Conservation (phyloP, 441 rosid species). For the Populus tomentosa region DNA sequence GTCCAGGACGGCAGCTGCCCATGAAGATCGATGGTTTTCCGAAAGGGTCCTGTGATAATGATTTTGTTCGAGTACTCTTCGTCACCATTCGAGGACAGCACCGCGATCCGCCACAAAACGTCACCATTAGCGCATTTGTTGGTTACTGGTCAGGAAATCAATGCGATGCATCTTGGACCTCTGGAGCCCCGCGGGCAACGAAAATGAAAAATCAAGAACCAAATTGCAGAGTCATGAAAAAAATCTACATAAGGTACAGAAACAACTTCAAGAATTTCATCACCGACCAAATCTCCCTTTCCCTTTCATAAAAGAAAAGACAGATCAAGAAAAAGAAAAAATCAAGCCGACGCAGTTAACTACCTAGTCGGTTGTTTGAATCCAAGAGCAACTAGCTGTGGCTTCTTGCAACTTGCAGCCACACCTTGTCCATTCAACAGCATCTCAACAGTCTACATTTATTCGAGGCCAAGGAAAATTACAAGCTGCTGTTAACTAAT, state of each 20-base stretch:
- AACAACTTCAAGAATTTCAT: neutral
- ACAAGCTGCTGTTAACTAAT: constrained; percentile 2
- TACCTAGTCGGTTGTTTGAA: neutral
- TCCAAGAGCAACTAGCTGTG: neutral
- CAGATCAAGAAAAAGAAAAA: neutral
- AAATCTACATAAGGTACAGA: neutral
- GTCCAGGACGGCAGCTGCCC: neutral
- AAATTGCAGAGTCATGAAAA: too few relatives aligned
- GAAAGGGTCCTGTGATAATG: neutral
- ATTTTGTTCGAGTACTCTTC: neutral
- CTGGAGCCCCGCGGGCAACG: neutral
- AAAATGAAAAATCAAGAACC: neutral
- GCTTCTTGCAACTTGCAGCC: constrained; percentile 31
- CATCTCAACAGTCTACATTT: constrained; percentile 37
- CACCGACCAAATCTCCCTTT: constrained; percentile 1
- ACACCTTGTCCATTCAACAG: constrained; percentile 31
- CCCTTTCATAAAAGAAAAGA: neutral
- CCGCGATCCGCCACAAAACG: neutral
- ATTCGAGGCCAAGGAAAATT: constrained; percentile 25
- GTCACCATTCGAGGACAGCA: neutral
- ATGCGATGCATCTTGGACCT: neutral
- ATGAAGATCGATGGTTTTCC: neutral
- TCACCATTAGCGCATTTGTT: neutral
- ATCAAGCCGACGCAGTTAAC: constrained; percentile 3
- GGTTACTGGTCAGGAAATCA: neutral